Evolutionary conservation across 495 filamentous ascomycete genomes (phyloP).

Genomic region (Apiosordaria backusii): DNA sequence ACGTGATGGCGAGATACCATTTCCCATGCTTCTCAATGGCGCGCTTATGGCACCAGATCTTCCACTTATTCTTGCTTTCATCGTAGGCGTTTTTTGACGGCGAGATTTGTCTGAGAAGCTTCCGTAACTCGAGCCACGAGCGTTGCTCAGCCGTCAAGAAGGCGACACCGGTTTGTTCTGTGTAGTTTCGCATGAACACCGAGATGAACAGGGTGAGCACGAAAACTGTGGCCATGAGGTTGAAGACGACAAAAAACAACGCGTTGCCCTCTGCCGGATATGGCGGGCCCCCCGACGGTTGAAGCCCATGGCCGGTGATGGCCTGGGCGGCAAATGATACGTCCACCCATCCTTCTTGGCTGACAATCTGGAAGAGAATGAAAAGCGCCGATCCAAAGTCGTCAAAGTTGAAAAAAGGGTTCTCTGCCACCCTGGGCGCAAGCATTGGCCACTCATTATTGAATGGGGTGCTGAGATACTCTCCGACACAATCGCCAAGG

Average conservation of each 20-base stretch:
- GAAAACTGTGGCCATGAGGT: constrained; percentile 94
- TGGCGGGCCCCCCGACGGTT: constrained; percentile 59
- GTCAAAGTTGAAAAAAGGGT: constrained; percentile 89
- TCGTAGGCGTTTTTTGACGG: constrained; percentile 84
- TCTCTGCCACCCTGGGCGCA: constrained; percentile 73
- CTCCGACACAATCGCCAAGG: constrained; percentile 73
- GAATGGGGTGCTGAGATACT: constrained; percentile 72
- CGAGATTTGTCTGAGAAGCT: constrained; percentile 87
- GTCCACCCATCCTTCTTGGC: constrained; percentile 94
- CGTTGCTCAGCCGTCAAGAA: constrained; percentile 95
- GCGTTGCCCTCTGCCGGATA: constrained; percentile 70
- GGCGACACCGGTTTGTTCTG: constrained; percentile 95
- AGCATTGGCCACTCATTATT: constrained; percentile 71
- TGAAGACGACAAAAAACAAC: constrained; percentile 93
- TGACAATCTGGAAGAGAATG: constrained; percentile 98
- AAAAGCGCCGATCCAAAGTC: constrained; percentile 88
- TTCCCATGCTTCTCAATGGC: constrained; percentile 91
- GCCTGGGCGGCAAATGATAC: constrained; percentile 80
- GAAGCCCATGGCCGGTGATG: constrained; percentile 70
- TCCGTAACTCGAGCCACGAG: constrained; percentile 93
- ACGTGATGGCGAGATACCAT: constrained; percentile 82
- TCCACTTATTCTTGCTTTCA: constrained; percentile 69
- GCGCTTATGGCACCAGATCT: constrained; percentile 88
- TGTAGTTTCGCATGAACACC: constrained; percentile 99
- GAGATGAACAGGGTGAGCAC: constrained; percentile 97